phyloP scores from a whole-genome alignment of 306 rosid species.

The Cucurbita maxima region DNA sequence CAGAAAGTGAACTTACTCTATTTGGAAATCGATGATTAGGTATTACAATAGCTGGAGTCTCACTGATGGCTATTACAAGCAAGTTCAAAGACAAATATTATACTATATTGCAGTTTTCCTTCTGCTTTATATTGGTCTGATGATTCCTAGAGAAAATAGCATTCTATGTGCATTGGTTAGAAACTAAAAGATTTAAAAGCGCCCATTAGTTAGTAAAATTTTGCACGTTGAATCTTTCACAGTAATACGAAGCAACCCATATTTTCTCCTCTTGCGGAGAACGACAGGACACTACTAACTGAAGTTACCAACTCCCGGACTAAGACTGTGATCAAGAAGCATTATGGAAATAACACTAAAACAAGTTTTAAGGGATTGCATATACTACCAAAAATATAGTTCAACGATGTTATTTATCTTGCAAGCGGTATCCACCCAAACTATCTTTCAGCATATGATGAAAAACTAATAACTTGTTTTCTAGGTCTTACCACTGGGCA shows the following conservation, averaged over 20 bases:
- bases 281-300: conserved; percentile 7
- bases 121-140: conserved; percentile 6
- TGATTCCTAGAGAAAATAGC: conserved; percentile 8
- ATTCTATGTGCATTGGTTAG: conserved; percentile 7
- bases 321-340: conserved; percentile 10
- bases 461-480: not conserved
- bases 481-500: not conserved
- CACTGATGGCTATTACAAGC: not conserved
- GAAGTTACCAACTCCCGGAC: conserved; percentile 10
- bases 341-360: conserved; percentile 7
- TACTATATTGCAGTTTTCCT: conserved; percentile 3
- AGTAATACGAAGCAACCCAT: conserved; percentile 8
- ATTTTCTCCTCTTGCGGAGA: conserved; percentile 4
- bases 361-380: not conserved
- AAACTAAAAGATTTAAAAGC: conserved; percentile 7
- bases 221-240: conserved; percentile 7
- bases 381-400: not conserved
- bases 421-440: not conserved
- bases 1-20: not conserved
- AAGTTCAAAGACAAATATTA: not conserved
- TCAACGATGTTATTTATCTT: not conserved
- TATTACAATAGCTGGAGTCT: not conserved
- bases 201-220: conserved; percentile 3
- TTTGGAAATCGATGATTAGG: not conserved
- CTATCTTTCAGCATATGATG: conserved; percentile 1